Base-by-base conservation (phyloP, 1,139 yeast genomes). In the Yamadazyma mexicana region DNA sequence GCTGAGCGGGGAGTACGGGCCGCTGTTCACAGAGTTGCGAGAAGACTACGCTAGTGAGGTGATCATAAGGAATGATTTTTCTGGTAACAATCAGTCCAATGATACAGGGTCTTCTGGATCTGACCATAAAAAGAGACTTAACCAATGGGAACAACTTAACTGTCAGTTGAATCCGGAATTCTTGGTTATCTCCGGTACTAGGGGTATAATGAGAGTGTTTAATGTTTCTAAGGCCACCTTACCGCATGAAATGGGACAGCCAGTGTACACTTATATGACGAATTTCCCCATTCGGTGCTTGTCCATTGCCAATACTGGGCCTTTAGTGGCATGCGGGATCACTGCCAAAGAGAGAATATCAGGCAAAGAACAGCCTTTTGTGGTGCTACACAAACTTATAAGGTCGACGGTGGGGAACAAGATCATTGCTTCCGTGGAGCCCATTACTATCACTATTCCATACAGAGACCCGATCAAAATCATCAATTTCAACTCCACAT, bases 401-500 rank as follows among this genome's bases (percentile, higher is more conserved):
- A 38, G 51, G 30, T 47, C 54, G 3, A 59, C 38, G 33, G 17
- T 40, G 6, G 57, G 50, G 2, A 48, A 48, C 31, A 42, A 33
- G n/a, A 52, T 47, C 15, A 39, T 69, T n/a, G 54, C 54, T 32
- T 60, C 64, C 27, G 76, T 70, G 17, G 76, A 69, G 43, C 84
- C 86, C 4, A 76, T 83, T 4, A 81, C 94, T 2, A 83, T 89
- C 31, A 83, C 95, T 0, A 72, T 87, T 38, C 96, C 97, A 0
- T 87, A 87, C 58, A 66, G 88, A 33, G 97, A 89, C 58, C 95
- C 95, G 0, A 79, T 91, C 31, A 84, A 84, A 47, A 69, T 84
- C 4, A 61, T 89, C 10, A 77, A 78, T 34, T 86, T 91, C 57
- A 86, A 94, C 14, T 66, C 77, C 1, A 81, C 83, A 40, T 86